Evolutionary conservation across 2,329 filamentous ascomycete genomes (phyloP).

Genomic region (Phialophora tarda): DNA sequence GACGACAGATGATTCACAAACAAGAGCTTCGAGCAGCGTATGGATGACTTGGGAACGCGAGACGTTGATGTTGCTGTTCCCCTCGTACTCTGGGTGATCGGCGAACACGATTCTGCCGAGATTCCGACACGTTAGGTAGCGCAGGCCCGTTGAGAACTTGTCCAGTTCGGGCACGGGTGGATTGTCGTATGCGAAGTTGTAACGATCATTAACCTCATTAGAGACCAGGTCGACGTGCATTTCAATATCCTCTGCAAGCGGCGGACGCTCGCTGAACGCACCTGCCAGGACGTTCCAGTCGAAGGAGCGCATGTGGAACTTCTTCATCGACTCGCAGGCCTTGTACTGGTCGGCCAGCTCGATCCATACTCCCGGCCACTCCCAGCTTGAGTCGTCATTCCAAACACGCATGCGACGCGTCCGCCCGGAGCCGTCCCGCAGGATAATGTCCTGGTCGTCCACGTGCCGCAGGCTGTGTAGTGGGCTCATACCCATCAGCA

Average conservation of each 20-base stretch:
- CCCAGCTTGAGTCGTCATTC: background rate
- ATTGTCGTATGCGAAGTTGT: slow-evolving; percentile 3
- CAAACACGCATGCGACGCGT: slow-evolving; percentile 1
- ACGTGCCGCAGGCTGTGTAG: background rate
- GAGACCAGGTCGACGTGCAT: background rate
- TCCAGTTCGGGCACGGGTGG: background rate
- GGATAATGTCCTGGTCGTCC: slow-evolving; percentile 9
- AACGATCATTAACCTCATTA: background rate
- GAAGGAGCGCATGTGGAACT: background rate
- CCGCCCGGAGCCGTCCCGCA: background rate
- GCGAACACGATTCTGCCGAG: background rate
- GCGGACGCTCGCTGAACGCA: background rate
- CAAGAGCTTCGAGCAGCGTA: background rate
- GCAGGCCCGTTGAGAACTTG: background rate
- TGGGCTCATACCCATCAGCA: background rate
- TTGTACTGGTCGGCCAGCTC: slow-evolving; percentile 2
- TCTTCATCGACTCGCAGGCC: slow-evolving; percentile 2
- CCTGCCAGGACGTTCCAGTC: slow-evolving; percentile 12
- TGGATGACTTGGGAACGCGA: background rate
- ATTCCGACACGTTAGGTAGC: background rate
- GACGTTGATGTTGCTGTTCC: background rate
- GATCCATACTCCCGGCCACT: background rate
- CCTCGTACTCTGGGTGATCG: background rate
- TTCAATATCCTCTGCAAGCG: background rate
- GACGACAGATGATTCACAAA: background rate